Evolutionary conservation across 2,329 filamentous ascomycete species (phyloP), one percentile per base, ranked within the genome.

Genomic region (Coniochaeta ligniaria): DNA sequence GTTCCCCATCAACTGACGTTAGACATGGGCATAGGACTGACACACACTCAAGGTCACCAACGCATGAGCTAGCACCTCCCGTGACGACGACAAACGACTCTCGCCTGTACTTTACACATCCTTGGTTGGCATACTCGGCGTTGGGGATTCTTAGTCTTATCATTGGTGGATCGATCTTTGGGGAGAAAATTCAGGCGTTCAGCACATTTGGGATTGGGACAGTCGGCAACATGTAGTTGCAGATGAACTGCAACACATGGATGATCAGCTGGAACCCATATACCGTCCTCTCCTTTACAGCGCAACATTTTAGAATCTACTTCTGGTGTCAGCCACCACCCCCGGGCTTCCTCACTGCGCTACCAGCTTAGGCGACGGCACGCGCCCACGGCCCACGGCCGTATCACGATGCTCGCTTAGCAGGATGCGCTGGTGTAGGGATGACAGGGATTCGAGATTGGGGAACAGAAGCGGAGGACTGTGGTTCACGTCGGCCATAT

Each of bases 221-320:
- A 26, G 45, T 4, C n/a, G 28, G 14, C 26, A 6, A 20, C 26
- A 17, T 56, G 54, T 41, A 43, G 38, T 58, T 35, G 9, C 24
- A 57, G 35, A 62, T 63, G 70, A 65, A 63, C 57, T 67, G 64
- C 61, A 63, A 67, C 65, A 66, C 65, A 66, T 66, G 60, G 61
- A 61, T 66, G 64, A 64, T 61, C 64, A 63, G 65, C 62, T 66
- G 63, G 60, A 17, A 36, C 20, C 70, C 69, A 69, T 75, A 38
- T 57, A 72, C 69, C 72, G 69, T 76, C 72, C 75, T 69, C 69
- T 77, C 75, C 69, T 76, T 75, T 61, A 67, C 62, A 59, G 24
- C n/a, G n/a, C 24, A 52, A 52, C 66, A 64, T 67, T 66, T 68
- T 60, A 38, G 52, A 56, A 50, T 59, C 41, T 61, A 61, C 60